Conservation (phyloP, 208 protist species). For the Leishmania mexicana region DNA sequence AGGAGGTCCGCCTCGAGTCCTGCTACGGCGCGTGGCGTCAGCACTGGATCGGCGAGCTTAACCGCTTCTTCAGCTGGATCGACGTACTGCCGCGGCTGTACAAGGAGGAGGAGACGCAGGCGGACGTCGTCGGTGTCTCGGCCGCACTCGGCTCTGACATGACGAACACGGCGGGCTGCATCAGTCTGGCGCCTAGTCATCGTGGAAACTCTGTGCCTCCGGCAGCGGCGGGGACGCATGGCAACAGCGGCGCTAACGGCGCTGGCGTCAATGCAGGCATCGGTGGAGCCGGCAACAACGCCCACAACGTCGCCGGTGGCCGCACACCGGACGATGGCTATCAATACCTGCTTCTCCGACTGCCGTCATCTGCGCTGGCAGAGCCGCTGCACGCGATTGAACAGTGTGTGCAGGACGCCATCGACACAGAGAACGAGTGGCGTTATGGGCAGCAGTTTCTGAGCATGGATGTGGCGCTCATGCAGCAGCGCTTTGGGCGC, state of each 20-base stretch:
- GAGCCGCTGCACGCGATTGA: conserved; percentile 85
- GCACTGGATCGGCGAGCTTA: conserved; percentile 84
- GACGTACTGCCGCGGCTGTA: conserved; percentile 67
- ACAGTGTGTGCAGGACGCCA: conserved; percentile 69
- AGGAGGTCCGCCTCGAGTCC: conserved; percentile 70
- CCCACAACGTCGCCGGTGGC: background rate
- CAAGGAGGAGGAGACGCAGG: conserved; percentile 49
- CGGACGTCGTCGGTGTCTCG: conserved; percentile 11
- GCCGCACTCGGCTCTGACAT: conserved; percentile 13
- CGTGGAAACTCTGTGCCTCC: background rate
- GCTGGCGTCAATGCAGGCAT: background rate
- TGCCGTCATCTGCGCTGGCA: conserved; percentile 46
- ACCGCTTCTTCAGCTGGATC: conserved; percentile 77
- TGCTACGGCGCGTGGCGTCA: conserved; percentile 62
- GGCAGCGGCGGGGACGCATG: conserved; percentile 2
- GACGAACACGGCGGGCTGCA: conserved; percentile 10
- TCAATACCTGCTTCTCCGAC: conserved; percentile 53
- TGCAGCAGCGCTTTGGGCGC: conserved; percentile 82
- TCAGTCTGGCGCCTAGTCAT: conserved; percentile 6
- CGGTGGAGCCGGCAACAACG: background rate
- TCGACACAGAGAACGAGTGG: conserved; percentile 83
- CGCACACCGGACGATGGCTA: conserved; percentile 37
- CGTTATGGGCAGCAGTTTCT: conserved; percentile 84
- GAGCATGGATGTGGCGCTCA: conserved; percentile 75
- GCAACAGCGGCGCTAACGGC: background rate